Base-by-base conservation (phyloP, 805 yeast species). In the Metschnikowia lunata region DNA sequence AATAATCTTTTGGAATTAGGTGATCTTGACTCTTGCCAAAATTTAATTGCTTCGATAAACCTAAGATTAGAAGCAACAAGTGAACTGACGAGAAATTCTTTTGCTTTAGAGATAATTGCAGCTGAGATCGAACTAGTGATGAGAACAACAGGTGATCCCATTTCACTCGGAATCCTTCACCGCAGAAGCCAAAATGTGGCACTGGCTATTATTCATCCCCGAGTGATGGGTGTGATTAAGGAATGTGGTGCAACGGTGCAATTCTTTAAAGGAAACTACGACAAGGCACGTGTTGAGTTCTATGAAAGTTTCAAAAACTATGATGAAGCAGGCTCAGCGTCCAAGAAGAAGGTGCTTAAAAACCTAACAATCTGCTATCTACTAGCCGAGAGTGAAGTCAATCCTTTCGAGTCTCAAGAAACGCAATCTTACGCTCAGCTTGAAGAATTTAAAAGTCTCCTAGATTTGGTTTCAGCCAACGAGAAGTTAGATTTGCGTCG, bases 211-310 rank as follows among this genome's bases (percentile, higher is more conserved):
- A 85, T 89, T 1, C 95, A 88, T 56, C 89, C 95, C 1, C 69
- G 75, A 38, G 80, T 84, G 26, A 69, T 81, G 61, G 96, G 91
- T 1, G 76, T 83, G n/a, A 75, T 87, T 26, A 74, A 79, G 48
- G 91, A 86, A 59, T 82, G 88, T 51, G 87, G 88, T 0, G 95
- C 89, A 2, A 75, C 79, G 42, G 72, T 86, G 50, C 74, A 77
- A 39, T 80, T 85, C 73, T 69, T 76, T 47, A 74, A 77, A 39
- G 75, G 74, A 11, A 77, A 80, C 48, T 86, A 75, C 69, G 79
- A 74, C 30, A 61, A 61, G 39, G 88, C 87, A 0, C 67, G 81
- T 8, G 73, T 82, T 31, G 91, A 89, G 12, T 82, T 82, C 48
- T 74, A 74, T 35, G 72, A 65, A 37, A 74, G 69, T 38, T 71